Percentiles rank a stretch among this genome's conserved stretches.
Evolutionary conservation across 768 basidiomycete genomes (phyloP).

Genomic region (Aureoboletus auriporus): DNA sequence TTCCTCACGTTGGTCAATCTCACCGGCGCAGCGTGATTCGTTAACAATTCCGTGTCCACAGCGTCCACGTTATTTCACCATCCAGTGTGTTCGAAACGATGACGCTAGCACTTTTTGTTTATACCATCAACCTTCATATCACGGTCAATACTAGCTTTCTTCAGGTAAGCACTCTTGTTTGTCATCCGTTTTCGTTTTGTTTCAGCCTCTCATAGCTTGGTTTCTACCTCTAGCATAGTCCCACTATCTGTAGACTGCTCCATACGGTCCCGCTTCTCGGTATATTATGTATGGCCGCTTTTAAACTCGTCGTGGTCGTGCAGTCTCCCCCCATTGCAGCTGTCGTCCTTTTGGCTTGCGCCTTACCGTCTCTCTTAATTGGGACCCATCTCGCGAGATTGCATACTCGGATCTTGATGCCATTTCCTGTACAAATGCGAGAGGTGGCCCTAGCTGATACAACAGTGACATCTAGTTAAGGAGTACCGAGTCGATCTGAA

Average conservation of each 20-base stretch:
- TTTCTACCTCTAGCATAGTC: conserved; percentile 5
- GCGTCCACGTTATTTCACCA: conserved; percentile 21
- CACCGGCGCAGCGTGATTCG: background rate
- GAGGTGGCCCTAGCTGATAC: background rate
- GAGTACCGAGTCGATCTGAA: too few species aligned
- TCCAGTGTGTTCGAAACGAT: conserved; percentile 12
- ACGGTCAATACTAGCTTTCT: conserved; percentile 14
- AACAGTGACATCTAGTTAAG: background rate
- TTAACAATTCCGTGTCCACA: conserved; percentile 5
- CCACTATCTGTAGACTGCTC: conserved; percentile 15
- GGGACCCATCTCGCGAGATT: conserved; percentile 4
- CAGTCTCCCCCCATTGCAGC: conserved; percentile 18
- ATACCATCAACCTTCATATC: conserved; percentile 28
- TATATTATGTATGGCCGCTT: conserved; percentile 16
- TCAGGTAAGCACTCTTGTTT: conserved; percentile 8
- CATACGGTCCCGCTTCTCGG: conserved; percentile 26
- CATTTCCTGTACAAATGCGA: conserved; percentile 7
- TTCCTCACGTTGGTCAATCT: conserved; percentile 22
- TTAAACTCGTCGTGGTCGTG: conserved; percentile 16
- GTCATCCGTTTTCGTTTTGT: background rate
- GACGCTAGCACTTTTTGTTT: conserved; percentile 25
- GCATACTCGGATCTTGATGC: conserved; percentile 4
- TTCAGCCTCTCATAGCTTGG: background rate
- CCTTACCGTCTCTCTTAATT: conserved; percentile 16
- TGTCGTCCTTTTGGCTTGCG: conserved; percentile 19